phyloP scores from a whole-genome alignment of 2,329 filamentous ascomycete genomes.

The Acrocalymma vagum region DNA sequence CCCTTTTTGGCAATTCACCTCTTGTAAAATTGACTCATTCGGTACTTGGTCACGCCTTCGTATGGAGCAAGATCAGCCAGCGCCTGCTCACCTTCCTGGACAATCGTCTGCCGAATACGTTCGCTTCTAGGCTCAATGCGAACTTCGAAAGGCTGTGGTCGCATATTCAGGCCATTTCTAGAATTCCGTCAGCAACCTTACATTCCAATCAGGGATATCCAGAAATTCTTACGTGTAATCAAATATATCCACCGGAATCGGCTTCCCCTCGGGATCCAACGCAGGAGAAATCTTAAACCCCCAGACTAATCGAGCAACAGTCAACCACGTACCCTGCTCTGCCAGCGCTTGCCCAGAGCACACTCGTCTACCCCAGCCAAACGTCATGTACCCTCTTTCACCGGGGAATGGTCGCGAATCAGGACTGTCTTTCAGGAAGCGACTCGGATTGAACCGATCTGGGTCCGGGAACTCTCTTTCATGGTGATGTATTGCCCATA shows the following conservation, averaged over 20 bases:
- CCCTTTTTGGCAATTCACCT: slow-evolving; percentile 10
- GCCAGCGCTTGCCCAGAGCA: slow-evolving; percentile 68
- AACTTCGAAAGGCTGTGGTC: slow-evolving; percentile 64
- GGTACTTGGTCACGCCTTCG: slow-evolving; percentile 65
- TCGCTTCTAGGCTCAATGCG: slow-evolving; percentile 60
- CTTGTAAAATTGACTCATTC: slow-evolving; percentile 53
- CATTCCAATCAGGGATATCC: not conserved
- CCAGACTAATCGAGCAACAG: slow-evolving; percentile 65
- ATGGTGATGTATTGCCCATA: slow-evolving; percentile 53
- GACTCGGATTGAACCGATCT: slow-evolving; percentile 45
- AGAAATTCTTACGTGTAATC: slow-evolving; percentile 57
- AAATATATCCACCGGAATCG: slow-evolving; percentile 65
- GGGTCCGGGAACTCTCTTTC: slow-evolving; percentile 47
- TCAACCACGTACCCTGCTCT: slow-evolving; percentile 68
- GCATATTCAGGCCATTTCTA: slow-evolving; percentile 67
- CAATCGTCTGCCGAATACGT: slow-evolving; percentile 59
- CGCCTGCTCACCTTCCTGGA: slow-evolving; percentile 62
- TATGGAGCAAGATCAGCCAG: slow-evolving; percentile 61
- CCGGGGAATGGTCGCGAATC: slow-evolving; percentile 42
- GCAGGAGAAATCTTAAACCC: slow-evolving; percentile 61
- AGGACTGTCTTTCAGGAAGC: slow-evolving; percentile 36
- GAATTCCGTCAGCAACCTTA: slow-evolving; percentile 10
- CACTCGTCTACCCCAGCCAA: slow-evolving; percentile 64
- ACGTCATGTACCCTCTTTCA: slow-evolving; percentile 63
- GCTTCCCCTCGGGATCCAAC: slow-evolving; percentile 52